Percentiles rank a stretch among this genome's conserved stretches.
Conservation (phyloP, 2,329 filamentous ascomycete species). For the Ophiocordyceps camponoti-floridani region DNA sequence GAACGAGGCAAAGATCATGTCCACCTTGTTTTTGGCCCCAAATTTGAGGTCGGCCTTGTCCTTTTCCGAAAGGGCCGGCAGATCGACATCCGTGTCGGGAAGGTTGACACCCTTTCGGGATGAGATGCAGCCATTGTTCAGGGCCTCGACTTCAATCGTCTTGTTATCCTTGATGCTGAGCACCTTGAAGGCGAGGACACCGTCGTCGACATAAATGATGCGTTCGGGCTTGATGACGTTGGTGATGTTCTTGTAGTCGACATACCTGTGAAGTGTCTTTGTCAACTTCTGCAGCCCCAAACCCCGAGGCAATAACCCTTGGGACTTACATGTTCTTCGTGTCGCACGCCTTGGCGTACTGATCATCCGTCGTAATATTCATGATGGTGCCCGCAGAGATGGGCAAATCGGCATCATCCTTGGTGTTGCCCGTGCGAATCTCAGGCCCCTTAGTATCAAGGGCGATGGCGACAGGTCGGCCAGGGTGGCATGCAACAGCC, state of each 20-base stretch:
- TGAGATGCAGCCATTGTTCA: conserved; percentile 98
- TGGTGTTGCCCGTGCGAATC: conserved; percentile 47
- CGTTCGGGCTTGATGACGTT: conserved; percentile 87
- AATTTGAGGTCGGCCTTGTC: conserved; percentile 88
- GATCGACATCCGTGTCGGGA: conserved; percentile 95
- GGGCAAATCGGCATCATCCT: conserved; percentile 77
- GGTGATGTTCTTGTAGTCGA: conserved; percentile 99
- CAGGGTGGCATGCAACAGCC: conserved; percentile 59
- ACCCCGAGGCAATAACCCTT: not conserved
- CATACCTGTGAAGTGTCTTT: conserved; percentile 41
- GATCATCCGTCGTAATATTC: conserved; percentile 93
- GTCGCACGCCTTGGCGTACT: conserved; percentile 70
- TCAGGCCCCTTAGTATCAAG: conserved; percentile 54
- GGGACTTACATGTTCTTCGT: conserved; percentile 79
- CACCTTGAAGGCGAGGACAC: conserved; percentile 92
- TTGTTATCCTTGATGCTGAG: conserved; percentile 73
- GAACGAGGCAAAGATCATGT: conserved; percentile 98
- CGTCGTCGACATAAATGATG: conserved; percentile 95
- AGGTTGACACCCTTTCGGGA: conserved; percentile 99
- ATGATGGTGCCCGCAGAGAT: conserved; percentile 69
- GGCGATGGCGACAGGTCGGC: conserved; percentile 87
- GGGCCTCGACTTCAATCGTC: conserved; percentile 69
- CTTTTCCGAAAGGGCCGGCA: conserved; percentile 94
- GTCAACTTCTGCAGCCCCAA: not conserved
- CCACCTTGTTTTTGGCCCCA: conserved; percentile 95